Evolutionary conservation across 345 rosid species (phyloP).

Genomic region (Populus tremula): DNA sequence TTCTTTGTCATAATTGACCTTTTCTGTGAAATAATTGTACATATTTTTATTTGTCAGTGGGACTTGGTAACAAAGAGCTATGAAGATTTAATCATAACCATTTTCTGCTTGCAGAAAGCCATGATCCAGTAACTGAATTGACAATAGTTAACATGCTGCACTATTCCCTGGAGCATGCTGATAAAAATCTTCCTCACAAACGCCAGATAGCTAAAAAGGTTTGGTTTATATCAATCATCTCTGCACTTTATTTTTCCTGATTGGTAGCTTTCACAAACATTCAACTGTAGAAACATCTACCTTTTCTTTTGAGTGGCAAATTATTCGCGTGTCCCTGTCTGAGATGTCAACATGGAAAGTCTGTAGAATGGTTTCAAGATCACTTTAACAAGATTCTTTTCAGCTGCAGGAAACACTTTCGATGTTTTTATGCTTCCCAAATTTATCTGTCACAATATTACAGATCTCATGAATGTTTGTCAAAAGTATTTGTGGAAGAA

Average conservation of each 20-base stretch:
- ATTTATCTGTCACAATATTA: too few relatives aligned
- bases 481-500: too few relatives aligned
- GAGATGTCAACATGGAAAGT: too few relatives aligned
- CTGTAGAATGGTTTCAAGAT: too few relatives aligned
- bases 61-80: slow-evolving; percentile 10
- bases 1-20: not conserved
- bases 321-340: too few relatives aligned
- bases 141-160: slow-evolving; percentile 57
- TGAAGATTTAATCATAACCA: not conserved
- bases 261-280: not conserved
- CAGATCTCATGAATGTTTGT: too few relatives aligned
- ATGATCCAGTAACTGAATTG: slow-evolving; percentile 48
- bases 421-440: too few relatives aligned
- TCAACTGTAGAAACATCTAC: not conserved
- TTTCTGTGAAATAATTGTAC: not conserved
- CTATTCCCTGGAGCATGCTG: slow-evolving; percentile 76
- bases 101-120: slow-evolving; percentile 43
- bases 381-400: too few relatives aligned
- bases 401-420: too few relatives aligned
- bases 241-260: not conserved
- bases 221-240: not conserved
- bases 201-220: slow-evolving; percentile 41
- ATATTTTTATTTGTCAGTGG: too few relatives aligned
- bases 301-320: not conserved
- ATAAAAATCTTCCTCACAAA: slow-evolving; percentile 56